A percentile compares a stretch with the other conserved stretches of the same genome.
Evolutionary conservation across 352 stramenopile genomes (phyloP).

Genomic region (Pythium phragmiticola): DNA sequence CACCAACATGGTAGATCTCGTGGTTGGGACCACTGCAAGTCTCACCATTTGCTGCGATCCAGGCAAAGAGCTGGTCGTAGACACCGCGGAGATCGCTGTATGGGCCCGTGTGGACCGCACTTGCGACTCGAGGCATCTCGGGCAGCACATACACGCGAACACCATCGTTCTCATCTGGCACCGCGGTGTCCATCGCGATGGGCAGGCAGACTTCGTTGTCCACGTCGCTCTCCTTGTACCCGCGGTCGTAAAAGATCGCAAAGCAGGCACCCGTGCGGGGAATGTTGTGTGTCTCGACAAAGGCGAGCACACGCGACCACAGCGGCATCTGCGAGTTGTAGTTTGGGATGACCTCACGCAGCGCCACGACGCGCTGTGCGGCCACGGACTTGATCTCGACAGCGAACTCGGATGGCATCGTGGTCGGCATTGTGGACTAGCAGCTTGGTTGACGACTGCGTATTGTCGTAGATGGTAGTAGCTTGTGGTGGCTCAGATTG

Average conservation of each 20-base stretch:
- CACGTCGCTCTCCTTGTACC: constrained; percentile 39
- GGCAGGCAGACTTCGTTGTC: constrained; percentile 54
- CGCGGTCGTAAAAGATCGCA: constrained; percentile 41
- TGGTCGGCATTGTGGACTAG: neutral
- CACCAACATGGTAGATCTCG: constrained; percentile 44
- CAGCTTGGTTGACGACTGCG: too few species aligned
- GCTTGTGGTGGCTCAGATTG: too few species aligned
- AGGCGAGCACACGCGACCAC: constrained; percentile 36
- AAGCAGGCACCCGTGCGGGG: constrained; percentile 29
- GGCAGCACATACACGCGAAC: constrained; percentile 30
- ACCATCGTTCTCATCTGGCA: constrained; percentile 15
- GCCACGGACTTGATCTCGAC: constrained; percentile 36
- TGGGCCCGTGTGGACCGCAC: constrained; percentile 33
- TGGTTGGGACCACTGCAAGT: constrained; percentile 30
- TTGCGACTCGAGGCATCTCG: constrained; percentile 27
- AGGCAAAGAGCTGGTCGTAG: constrained; percentile 44
- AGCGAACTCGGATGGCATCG: neutral
- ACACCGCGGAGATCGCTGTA: constrained; percentile 26
- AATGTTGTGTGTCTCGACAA: constrained; percentile 28
- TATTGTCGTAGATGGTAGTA: neutral
- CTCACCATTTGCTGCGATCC: constrained; percentile 34
- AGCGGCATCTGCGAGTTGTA: constrained; percentile 45
- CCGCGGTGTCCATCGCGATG: constrained; percentile 25
- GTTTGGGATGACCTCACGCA: constrained; percentile 40
- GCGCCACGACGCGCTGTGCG: constrained; percentile 33